phyloP scores from a whole-genome alignment of 2,329 filamentous ascomycete species.

The Trichoderma atroviride region DNA sequence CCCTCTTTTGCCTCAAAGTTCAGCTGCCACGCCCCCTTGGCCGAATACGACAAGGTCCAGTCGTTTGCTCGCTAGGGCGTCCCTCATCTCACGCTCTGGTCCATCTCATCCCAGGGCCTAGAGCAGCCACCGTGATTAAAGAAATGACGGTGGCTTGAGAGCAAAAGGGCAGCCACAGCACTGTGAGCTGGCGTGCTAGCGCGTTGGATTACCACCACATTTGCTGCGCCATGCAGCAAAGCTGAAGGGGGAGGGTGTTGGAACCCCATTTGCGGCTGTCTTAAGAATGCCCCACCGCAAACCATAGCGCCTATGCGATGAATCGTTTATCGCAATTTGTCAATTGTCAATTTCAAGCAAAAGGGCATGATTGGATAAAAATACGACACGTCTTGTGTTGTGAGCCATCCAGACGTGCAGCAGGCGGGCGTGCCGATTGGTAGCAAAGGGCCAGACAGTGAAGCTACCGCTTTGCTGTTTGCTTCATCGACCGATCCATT shows the following conservation, averaged over 20 bases:
- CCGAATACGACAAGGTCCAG: background rate
- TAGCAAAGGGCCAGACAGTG: background rate
- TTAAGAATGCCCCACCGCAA: slow-evolving; percentile 19
- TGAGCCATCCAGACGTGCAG: background rate
- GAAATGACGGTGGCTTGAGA: slow-evolving; percentile 23
- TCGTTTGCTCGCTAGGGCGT: background rate
- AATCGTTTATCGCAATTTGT: slow-evolving; percentile 25
- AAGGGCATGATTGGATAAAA: slow-evolving; percentile 22
- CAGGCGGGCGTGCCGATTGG: background rate
- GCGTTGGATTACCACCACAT: slow-evolving; percentile 17
- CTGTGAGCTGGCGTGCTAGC: slow-evolving; percentile 17
- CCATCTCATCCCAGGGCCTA: background rate
- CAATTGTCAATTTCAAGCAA: slow-evolving; percentile 21
- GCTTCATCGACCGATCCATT: background rate
- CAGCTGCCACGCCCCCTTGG: slow-evolving; percentile 10
- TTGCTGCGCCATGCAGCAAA: slow-evolving; percentile 18
- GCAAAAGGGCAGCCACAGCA: slow-evolving; percentile 19
- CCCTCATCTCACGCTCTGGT: slow-evolving; percentile 1
- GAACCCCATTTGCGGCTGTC: slow-evolving; percentile 18
- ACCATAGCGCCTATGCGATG: slow-evolving; percentile 20
- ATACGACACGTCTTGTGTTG: slow-evolving; percentile 21
- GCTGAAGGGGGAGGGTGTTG: slow-evolving; percentile 2
- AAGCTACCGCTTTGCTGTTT: background rate
- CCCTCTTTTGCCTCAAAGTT: background rate
- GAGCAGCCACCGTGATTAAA: slow-evolving; percentile 12